Percentiles rank a stretch among this genome's conserved stretches.
These are phyloP conservation scores for Alternaria novae-zelandiae DNA, from an alignment of 2,329 filamentous ascomycete genomes.

Conservation along the genomic window DNA sequence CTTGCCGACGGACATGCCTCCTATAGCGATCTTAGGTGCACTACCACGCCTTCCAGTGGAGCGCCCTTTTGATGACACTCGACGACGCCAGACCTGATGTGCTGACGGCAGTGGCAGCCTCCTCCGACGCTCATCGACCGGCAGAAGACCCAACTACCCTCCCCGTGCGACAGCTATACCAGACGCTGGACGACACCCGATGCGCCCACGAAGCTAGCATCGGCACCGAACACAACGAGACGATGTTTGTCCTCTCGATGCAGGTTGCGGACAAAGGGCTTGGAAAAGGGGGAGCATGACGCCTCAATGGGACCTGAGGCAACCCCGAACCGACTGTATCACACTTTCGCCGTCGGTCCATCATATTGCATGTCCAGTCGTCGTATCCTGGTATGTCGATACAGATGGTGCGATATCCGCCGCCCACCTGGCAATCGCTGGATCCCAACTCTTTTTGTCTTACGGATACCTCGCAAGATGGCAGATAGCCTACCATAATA, in stretches of 20 bases:
- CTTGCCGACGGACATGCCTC: background rate
- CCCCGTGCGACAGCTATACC: background rate
- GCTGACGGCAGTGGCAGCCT: background rate
- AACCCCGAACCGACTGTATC: background rate
- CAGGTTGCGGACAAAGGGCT: background rate
- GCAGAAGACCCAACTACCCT: background rate
- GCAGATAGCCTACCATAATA: background rate
- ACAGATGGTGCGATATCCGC: background rate
- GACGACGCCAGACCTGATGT: background rate
- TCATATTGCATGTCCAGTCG: background rate
- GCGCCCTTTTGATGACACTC: background rate
- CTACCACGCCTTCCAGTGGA: background rate
- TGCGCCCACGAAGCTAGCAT: background rate
- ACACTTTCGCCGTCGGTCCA: background rate
- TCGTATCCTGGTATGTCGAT: background rate
- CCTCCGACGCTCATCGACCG: background rate
- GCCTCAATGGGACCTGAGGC: background rate
- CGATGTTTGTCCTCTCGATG: background rate
- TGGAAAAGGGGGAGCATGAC: background rate
- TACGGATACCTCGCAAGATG: background rate
- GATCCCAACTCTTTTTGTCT: background rate
- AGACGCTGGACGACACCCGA: background rate
- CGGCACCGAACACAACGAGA: background rate
- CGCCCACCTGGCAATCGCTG: background rate
- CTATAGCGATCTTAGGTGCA: background rate